These are phyloP conservation scores for Cutaneotrichosporon sp. DNA, from an alignment of 1,284 basidiomycete species.

Conservation along the genomic window DNA sequence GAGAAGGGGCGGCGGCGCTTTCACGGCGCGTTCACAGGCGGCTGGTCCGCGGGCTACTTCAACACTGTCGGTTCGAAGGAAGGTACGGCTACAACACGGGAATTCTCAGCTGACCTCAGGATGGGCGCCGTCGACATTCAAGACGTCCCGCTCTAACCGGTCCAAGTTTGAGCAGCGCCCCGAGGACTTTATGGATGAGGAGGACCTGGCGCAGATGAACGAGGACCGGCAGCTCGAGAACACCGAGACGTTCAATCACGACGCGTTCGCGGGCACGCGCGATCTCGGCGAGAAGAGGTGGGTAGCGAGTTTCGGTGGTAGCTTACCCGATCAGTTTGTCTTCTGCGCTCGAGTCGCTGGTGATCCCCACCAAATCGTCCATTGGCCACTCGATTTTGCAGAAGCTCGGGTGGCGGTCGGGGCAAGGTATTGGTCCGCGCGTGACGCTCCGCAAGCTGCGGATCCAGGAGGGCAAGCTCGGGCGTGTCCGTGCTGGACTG, in stretches of 20 bases:
- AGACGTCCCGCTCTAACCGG: slow-evolving; percentile 72
- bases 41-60: slow-evolving; percentile 95
- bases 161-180: slow-evolving; percentile 58
- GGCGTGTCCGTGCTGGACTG: slow-evolving; percentile 21
- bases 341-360: slow-evolving; percentile 50
- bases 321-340: slow-evolving; percentile 49
- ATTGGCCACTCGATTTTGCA: slow-evolving; percentile 74
- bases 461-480: slow-evolving; percentile 60
- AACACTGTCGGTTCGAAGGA: slow-evolving; percentile 95
- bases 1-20: slow-evolving; percentile 87
- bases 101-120: slow-evolving; percentile 53
- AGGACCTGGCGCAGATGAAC: slow-evolving; percentile 77
- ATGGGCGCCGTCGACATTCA: slow-evolving; percentile 89
- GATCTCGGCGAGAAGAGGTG: slow-evolving; percentile 44
- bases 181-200: slow-evolving; percentile 99
- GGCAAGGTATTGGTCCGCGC: slow-evolving; percentile 87
- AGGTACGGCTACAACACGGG: slow-evolving; percentile 54
- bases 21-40: slow-evolving; percentile 97
- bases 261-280: slow-evolving; percentile 60
- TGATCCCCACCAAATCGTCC: slow-evolving; percentile 51
- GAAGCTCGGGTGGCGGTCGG: slow-evolving; percentile 91
- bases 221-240: slow-evolving; percentile 66
- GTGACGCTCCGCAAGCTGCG: slow-evolving; percentile 71
- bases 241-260: slow-evolving; percentile 51
- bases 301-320: slow-evolving; percentile 6